Evolutionary conservation across 805 yeast species (phyloP).

Genomic region (Suhomyces tanzawaensis): DNA sequence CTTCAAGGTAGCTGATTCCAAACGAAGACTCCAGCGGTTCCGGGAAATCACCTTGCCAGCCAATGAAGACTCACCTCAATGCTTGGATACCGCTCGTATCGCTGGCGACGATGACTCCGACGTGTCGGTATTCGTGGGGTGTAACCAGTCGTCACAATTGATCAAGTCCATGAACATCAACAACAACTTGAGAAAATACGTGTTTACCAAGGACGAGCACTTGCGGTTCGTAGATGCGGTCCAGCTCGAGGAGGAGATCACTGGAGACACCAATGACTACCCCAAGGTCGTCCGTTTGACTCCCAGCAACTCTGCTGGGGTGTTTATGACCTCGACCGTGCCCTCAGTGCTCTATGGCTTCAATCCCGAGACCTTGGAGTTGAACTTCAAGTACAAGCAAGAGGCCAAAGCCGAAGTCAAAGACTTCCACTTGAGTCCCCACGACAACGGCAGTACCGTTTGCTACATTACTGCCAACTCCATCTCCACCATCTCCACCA

Average conservation of each 20-base stretch:
- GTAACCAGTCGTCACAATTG: conserved; percentile 64
- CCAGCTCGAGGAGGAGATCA: conserved; percentile 51
- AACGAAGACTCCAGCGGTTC: conserved; percentile 49
- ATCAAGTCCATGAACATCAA: conserved; percentile 58
- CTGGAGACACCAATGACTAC: conserved; percentile 47
- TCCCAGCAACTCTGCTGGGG: conserved; percentile 59
- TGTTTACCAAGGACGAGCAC: conserved; percentile 54
- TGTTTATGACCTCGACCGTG: conserved; percentile 61
- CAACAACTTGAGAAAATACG: conserved; percentile 69
- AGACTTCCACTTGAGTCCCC: conserved; percentile 65
- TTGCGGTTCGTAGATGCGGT: conserved; percentile 58
- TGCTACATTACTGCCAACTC: conserved; percentile 57
- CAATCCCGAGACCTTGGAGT: conserved; percentile 52
- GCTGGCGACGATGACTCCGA: conserved; percentile 28
- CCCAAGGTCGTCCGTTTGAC: conserved; percentile 62
- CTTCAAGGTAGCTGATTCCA: conserved; percentile 46
- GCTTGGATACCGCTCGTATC: conserved; percentile 53
- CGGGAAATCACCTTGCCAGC: conserved; percentile 60
- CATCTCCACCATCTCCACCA: conserved; percentile 51
- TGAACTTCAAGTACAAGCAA: conserved; percentile 53
- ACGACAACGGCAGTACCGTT: conserved; percentile 56
- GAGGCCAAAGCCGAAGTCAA: conserved; percentile 48
- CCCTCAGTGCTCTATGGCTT: conserved; percentile 67
- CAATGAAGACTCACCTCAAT: conserved; percentile 85
- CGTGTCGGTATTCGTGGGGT: conserved; percentile 63